Base-by-base conservation (phyloP, 441 rosid genomes). In the Populus hybrid region DNA sequence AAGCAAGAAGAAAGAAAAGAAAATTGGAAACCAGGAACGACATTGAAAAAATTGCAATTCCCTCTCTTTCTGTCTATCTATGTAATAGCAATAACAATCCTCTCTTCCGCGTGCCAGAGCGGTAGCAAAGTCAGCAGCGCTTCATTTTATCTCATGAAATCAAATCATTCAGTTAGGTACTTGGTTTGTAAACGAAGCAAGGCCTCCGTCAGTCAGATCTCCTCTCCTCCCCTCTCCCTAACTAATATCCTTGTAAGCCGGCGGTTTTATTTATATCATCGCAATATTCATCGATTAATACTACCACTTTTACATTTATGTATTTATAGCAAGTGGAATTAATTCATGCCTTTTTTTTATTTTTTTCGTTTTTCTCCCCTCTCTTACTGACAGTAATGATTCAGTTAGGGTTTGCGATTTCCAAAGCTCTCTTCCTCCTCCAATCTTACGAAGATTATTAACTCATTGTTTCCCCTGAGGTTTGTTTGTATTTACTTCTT, bases 331-430 rank as follows among this genome's bases (percentile, higher is more conserved):
- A 74, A 76, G 78, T 69, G 74, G 73, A 73, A 63, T 77, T 28
- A 73, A 67, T 77, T 34, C 76, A 40, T 80, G 26, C 81, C 78
- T 72, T 75, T 79, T 71, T 24, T 24, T 24, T 24, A 24, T 75
- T 71, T 28, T 65, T 74, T 77, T 50, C 70, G 35, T 77, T 61
- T 79, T 81, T 81, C 21, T 54, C 21, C 21, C 78, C 71, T 59
- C 81, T 75, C 76, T 70, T 61, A 76, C 35, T 32, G 6, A 32
- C 81, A 16, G 71, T 20, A 28, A 36, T 10, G 23, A 70, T 61
- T 74, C 8, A 18, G 67, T 63, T 70, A 67, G 76, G 82, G 79
- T 80, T 79, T 57, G 42, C 40, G 35, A 72, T 70, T 76, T 71
- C 26, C 46, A 26, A 20, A 69, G 30, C 63, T 64, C 67, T 30